phyloP scores from a whole-genome alignment of 305 asterid genomes.

The Plantago lanceolata region DNA sequence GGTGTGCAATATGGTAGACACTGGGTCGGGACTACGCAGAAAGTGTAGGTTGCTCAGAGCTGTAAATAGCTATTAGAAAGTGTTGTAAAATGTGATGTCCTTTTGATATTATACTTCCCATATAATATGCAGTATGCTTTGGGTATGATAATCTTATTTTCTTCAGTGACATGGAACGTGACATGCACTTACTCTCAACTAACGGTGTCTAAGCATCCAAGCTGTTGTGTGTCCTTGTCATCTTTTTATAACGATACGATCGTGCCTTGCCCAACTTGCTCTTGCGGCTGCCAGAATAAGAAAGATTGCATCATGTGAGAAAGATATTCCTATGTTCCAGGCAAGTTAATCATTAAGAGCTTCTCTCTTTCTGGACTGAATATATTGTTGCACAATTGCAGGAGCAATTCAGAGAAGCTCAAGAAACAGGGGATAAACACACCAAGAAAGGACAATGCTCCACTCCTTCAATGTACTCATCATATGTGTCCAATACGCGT shows the following conservation, averaged over 20 bases:
- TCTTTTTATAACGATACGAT: conserved; percentile 72
- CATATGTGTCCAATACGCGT: conserved; percentile 79
- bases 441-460: conserved; percentile 51
- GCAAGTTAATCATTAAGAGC: background rate
- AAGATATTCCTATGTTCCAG: background rate
- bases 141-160: background rate
- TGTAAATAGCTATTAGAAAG: no score
- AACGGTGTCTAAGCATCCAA: conserved; percentile 53
- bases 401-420: conserved; percentile 45
- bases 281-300: conserved; percentile 69
- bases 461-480: conserved; percentile 60
- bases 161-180: conserved; percentile 92
- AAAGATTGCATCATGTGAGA: conserved; percentile 56
- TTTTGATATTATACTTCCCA: background rate
- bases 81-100: no score
- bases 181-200: conserved; percentile 82
- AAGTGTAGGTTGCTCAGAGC: no score
- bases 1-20: no score
- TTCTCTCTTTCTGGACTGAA: background rate
- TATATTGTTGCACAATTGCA: conserved; percentile 19
- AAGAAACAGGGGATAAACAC: conserved; percentile 53
- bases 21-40: no score
- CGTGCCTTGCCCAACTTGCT: conserved; percentile 62
- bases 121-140: background rate
- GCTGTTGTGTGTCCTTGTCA: conserved; percentile 81